phyloP scores from a whole-genome alignment of 2,329 filamentous ascomycete species.

The Exserohilum turcica region DNA sequence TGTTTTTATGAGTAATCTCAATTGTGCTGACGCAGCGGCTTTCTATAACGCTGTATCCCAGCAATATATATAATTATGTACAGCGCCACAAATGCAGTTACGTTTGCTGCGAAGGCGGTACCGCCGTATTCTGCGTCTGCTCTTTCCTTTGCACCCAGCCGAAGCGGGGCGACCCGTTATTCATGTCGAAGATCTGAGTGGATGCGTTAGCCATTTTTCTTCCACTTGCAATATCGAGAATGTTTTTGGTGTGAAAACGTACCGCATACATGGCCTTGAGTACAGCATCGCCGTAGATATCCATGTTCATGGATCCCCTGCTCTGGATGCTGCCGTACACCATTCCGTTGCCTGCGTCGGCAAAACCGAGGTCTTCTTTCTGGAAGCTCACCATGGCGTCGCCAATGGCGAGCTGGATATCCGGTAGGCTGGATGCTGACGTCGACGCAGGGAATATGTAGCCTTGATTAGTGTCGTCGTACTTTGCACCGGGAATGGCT shows the following conservation, averaged over 20 bases:
- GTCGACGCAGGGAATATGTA: conserved; percentile 57
- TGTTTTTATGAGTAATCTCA: too few species aligned
- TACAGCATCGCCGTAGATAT: conserved; percentile 29
- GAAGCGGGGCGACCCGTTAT: conserved; percentile 25
- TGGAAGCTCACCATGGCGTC: conserved; percentile 24
- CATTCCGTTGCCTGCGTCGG: conserved; percentile 27
- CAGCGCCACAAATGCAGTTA: too few species aligned
- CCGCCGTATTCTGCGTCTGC: conserved; percentile 20
- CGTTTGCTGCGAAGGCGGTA: conserved; percentile 18
- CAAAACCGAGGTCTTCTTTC: conserved; percentile 35
- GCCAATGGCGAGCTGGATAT: conserved; percentile 28
- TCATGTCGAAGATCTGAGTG: conserved; percentile 29
- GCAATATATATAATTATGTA: too few species aligned
- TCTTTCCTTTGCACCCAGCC: conserved; percentile 31
- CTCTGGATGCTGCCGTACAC: conserved; percentile 31
- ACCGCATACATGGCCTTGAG: conserved; percentile 34
- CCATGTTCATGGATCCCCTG: conserved; percentile 28
- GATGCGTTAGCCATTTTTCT: not conserved
- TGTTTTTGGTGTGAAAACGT: conserved; percentile 1
- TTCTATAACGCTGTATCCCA: too few species aligned
- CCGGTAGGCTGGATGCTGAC: conserved; percentile 16
- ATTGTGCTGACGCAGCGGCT: too few species aligned
- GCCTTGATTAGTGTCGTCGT: conserved; percentile 57
- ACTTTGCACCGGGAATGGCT: conserved; percentile 58
- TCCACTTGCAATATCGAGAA: not conserved